Evolutionary conservation across 805 yeast genomes (phyloP).

Genomic region (Candida corydali): DNA sequence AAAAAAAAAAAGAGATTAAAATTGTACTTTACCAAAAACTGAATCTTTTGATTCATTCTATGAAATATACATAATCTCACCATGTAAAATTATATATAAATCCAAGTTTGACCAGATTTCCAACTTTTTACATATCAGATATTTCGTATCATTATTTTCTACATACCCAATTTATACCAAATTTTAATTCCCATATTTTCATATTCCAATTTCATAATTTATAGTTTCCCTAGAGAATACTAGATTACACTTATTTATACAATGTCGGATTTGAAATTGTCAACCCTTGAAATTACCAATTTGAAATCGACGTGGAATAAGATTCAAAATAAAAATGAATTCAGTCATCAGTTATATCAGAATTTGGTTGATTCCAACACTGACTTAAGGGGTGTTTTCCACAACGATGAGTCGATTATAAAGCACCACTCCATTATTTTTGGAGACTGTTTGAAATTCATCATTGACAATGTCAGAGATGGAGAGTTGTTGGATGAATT

Average conservation of each 20-base stretch:
- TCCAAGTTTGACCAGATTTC: neutral
- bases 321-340: slow-evolving; percentile 22
- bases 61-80: neutral
- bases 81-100: neutral
- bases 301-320: slow-evolving; percentile 22
- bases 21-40: slow-evolving; percentile 4
- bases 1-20: neutral
- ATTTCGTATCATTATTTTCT: neutral
- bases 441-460: slow-evolving; percentile 31
- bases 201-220: neutral
- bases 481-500: slow-evolving; percentile 25
- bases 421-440: slow-evolving; percentile 30
- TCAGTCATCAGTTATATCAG: slow-evolving; percentile 27
- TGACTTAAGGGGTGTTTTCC: slow-evolving; percentile 16
- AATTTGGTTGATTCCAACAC: slow-evolving; percentile 31
- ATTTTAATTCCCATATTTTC: neutral
- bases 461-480: slow-evolving; percentile 29
- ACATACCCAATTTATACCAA: neutral
- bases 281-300: slow-evolving; percentile 5
- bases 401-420: slow-evolving; percentile 16
- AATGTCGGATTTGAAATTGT: slow-evolving; percentile 8
- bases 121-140: too few relatives aligned
- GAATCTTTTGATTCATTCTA: neutral
- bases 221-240: neutral
- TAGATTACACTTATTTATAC: neutral